Conservation (phyloP, 2,329 filamentous ascomycete species). For the Pseudocercospora musae region DNA sequence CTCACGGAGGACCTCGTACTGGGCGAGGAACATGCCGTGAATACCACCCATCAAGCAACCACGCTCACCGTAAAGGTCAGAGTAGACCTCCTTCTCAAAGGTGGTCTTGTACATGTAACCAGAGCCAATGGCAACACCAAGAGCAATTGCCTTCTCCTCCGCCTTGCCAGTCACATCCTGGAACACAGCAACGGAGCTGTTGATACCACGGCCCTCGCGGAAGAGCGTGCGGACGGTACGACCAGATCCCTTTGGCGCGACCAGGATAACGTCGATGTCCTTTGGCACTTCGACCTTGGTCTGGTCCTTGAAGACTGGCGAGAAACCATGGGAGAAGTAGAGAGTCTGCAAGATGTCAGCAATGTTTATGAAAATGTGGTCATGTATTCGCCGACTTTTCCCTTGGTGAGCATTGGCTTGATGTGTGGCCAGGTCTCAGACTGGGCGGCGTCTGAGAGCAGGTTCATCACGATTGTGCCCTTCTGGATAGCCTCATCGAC, state of each 20-base stretch:
- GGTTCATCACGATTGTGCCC: constrained; percentile 98
- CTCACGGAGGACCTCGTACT: constrained; percentile 99
- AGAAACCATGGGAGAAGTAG: constrained; percentile 99
- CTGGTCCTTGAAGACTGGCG: constrained; percentile 98
- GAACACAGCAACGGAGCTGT: constrained; percentile 97
- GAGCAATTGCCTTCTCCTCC: constrained; percentile 94
- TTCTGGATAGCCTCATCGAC: constrained; percentile 92
- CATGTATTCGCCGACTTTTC: constrained; percentile 67
- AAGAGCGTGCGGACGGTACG: constrained; percentile 98
- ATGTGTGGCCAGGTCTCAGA: constrained; percentile 97
- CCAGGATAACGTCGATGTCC: constrained; percentile 98
- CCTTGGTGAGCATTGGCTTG: constrained; percentile 97
- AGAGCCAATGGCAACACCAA: constrained; percentile 94
- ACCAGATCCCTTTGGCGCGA: constrained; percentile 97
- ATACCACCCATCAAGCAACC: constrained; percentile 99
- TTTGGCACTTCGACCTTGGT: constrained; percentile 97
- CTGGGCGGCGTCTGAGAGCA: constrained; percentile 96
- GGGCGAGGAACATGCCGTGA: constrained; percentile 99
- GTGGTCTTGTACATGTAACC: constrained; percentile 99
- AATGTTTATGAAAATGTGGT: background rate
- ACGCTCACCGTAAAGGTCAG: constrained; percentile 98
- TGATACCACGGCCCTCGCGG: constrained; percentile 99
- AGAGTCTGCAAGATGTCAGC: constrained; percentile 65
- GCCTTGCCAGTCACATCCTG: constrained; percentile 98
- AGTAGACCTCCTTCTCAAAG: constrained; percentile 99